phyloP scores from a whole-genome alignment of 1,284 basidiomycete genomes.

The Omphalotus olearius region DNA sequence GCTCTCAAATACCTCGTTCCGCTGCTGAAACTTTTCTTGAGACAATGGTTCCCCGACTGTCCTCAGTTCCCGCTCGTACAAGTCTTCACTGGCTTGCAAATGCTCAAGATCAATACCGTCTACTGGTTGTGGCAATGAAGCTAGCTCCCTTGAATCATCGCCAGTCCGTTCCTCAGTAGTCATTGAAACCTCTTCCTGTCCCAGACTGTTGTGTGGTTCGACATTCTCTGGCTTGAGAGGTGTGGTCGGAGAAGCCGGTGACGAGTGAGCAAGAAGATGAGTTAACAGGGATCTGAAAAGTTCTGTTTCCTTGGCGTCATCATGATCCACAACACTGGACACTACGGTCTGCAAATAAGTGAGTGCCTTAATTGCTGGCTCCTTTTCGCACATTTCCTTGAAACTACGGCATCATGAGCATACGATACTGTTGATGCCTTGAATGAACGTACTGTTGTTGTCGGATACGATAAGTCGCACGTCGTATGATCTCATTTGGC shows the following conservation, averaged over 20 bases:
- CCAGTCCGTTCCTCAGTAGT: constrained; percentile 18
- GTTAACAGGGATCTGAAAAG: constrained; percentile 65
- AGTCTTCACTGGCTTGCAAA: constrained; percentile 35
- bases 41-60: constrained; percentile 25
- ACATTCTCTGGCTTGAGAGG: constrained; percentile 10
- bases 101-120: constrained; percentile 4
- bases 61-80: constrained; percentile 25
- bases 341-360: constrained; percentile 68
- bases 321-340: constrained; percentile 66
- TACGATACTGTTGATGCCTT: neutral
- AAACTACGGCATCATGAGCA: constrained; percentile 43
- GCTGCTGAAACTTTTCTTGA: constrained; percentile 45
- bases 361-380: constrained; percentile 61
- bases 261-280: constrained; percentile 46
- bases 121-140: neutral
- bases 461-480: constrained; percentile 56
- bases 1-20: constrained; percentile 65
- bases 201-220: constrained; percentile 32
- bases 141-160: neutral
- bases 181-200: constrained; percentile 20
- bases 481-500: constrained; percentile 55
- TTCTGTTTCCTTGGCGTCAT: constrained; percentile 53
- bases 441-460: constrained; percentile 56
- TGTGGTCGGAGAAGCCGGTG: constrained; percentile 18
- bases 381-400: constrained; percentile 70